Percentiles rank a stretch among this genome's conserved stretches.
phyloP scores from a whole-genome alignment of 2,329 filamentous ascomycete species.

The Hymenoscyphus repandus region DNA sequence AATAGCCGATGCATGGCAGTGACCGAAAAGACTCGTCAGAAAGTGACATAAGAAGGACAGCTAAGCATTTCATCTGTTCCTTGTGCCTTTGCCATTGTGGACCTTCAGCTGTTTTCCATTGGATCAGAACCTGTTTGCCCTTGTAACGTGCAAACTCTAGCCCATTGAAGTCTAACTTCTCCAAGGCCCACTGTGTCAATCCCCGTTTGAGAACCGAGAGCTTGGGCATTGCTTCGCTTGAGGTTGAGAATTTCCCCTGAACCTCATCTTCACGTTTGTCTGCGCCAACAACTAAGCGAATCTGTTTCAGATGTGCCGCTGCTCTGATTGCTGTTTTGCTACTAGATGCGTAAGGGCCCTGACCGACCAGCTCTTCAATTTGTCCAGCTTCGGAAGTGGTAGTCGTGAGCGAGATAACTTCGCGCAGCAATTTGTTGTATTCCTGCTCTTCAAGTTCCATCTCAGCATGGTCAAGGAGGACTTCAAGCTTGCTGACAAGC shows the following conservation, averaged over 20 bases:
- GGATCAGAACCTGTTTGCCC: slow-evolving; percentile 9
- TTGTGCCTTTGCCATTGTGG: slow-evolving; percentile 5
- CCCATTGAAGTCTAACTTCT: neutral
- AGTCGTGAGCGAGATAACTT: slow-evolving; percentile 9
- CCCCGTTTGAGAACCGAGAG: neutral
- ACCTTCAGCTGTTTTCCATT: slow-evolving; percentile 14
- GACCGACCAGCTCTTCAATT: slow-evolving; percentile 10
- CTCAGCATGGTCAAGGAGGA: too few species aligned
- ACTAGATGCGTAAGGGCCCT: neutral
- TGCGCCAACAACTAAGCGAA: slow-evolving; percentile 7
- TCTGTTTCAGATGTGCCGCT: slow-evolving; percentile 9
- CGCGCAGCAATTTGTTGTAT: slow-evolving; percentile 6
- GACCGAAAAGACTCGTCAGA: slow-evolving; percentile 11
- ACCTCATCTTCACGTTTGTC: neutral
- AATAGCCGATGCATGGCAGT: slow-evolving; percentile 9
- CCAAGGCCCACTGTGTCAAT: neutral
- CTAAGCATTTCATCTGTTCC: slow-evolving; percentile 11
- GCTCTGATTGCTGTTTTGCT: slow-evolving; percentile 6
- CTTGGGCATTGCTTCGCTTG: neutral
- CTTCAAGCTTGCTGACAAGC: too few species aligned
- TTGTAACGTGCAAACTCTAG: slow-evolving; percentile 13
- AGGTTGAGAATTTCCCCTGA: neutral
- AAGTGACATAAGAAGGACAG: slow-evolving; percentile 9
- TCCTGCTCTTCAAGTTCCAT: too few species aligned
- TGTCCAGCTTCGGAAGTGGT: slow-evolving; percentile 4